phyloP scores from a whole-genome alignment of 352 stramenopile genomes.

The Phytophthora quininea region DNA sequence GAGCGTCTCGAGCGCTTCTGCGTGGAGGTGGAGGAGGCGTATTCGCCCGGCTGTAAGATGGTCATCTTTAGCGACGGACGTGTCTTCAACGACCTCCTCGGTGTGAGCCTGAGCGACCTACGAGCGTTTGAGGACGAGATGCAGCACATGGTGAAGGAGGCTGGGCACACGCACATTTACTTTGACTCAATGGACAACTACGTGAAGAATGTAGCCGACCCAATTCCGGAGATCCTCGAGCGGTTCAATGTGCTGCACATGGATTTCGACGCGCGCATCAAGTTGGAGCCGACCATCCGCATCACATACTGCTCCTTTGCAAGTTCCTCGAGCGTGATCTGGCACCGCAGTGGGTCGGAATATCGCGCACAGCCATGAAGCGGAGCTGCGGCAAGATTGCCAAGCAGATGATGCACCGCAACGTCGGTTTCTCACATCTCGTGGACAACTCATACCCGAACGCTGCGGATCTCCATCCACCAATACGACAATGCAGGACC shows the following conservation, averaged over 20 bases:
- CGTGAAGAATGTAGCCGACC: conserved; percentile 21
- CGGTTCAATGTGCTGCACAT: conserved; percentile 25
- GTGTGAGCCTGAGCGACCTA: conserved; percentile 16
- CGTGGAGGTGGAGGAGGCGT: conserved; percentile 23
- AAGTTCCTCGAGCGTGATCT: conserved; percentile 29
- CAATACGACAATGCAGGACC: conserved; percentile 25
- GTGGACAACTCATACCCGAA: conserved; percentile 20
- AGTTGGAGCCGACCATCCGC: conserved; percentile 16
- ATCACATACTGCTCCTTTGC: conserved; percentile 30
- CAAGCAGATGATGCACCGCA: conserved; percentile 25
- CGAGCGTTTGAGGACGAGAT: conserved; percentile 25
- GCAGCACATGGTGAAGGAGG: conserved; percentile 21
- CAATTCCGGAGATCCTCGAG: conserved; percentile 23
- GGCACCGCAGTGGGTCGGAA: conserved; percentile 19
- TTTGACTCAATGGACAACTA: conserved; percentile 30
- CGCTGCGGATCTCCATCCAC: conserved; percentile 24
- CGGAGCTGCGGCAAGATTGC: conserved; percentile 23
- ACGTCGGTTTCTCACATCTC: conserved; percentile 26
- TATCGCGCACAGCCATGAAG: conserved; percentile 15
- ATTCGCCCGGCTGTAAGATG: conserved; percentile 21
- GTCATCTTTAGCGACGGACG: conserved; percentile 27
- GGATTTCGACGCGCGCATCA: conserved; percentile 26
- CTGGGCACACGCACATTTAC: conserved; percentile 27
- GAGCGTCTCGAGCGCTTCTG: conserved; percentile 23
- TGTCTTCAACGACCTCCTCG: conserved; percentile 24